A percentile compares a stretch with the other conserved stretches of the same genome.
phyloP scores from a whole-genome alignment of 148 eudicot species.

The Gaultheria prostrata region DNA sequence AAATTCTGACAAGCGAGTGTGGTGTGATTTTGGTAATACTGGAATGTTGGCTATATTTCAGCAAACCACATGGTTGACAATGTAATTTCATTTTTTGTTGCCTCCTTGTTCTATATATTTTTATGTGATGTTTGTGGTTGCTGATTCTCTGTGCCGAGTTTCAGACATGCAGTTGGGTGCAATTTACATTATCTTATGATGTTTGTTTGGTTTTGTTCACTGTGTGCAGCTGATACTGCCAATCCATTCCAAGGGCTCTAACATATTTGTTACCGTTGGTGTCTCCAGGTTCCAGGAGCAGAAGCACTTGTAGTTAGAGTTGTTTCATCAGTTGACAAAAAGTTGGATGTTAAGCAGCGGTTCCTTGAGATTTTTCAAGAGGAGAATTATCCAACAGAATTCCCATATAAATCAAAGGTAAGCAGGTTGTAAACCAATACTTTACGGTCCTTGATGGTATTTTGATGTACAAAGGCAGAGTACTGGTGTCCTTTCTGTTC shows the following conservation, averaged over 20 bases:
- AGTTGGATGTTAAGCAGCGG: constrained; percentile 85
- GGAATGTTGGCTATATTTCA: neutral
- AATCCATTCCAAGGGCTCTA: neutral
- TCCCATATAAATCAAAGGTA: constrained; percentile 95
- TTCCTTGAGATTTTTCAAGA: constrained; percentile 91
- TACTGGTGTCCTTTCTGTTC: neutral
- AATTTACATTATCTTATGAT: neutral
- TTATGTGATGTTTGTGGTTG: neutral
- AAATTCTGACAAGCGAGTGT: neutral
- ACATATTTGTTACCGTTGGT: constrained; percentile 1
- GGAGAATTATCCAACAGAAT: constrained; percentile 77
- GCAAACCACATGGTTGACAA: neutral
- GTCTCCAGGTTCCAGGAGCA: constrained; percentile 84
- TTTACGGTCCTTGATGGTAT: neutral
- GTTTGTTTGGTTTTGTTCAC: neutral
- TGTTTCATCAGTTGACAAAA: constrained; percentile 97
- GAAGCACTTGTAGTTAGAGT: constrained; percentile 90
- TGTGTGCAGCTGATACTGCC: constrained; percentile 11
- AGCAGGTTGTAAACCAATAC: neutral
- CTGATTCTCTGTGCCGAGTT: neutral
- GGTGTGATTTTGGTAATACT: neutral
- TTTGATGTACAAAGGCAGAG: neutral
- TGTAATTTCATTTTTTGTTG: neutral
- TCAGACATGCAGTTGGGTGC: neutral
- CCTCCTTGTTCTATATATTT: neutral